Evolutionary conservation across 1,139 yeast genomes (phyloP).

Genomic region (Hanseniaspora gamundiae): DNA sequence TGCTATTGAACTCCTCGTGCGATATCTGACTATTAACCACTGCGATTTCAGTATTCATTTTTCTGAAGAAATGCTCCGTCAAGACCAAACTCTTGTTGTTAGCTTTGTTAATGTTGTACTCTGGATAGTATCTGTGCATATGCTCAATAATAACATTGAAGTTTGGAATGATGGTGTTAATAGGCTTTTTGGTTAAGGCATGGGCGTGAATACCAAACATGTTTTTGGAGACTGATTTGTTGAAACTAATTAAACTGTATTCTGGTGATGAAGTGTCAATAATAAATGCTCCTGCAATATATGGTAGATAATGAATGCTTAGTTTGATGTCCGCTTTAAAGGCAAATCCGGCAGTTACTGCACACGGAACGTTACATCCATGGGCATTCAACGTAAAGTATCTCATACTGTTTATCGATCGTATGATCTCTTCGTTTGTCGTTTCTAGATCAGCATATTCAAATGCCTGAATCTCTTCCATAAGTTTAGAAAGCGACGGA

Average conservation of each 20-base stretch:
- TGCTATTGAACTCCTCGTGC: slow-evolving; percentile 24
- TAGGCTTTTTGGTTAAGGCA: slow-evolving; percentile 38
- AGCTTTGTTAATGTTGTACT: slow-evolving; percentile 23
- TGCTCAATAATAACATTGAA: slow-evolving; percentile 42
- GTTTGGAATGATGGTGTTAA: slow-evolving; percentile 53
- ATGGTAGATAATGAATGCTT: slow-evolving; percentile 66
- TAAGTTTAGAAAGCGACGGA: slow-evolving; percentile 20
- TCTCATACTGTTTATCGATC: slow-evolving; percentile 39
- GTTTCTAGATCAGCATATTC: slow-evolving; percentile 18
- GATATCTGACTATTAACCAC: slow-evolving; percentile 10
- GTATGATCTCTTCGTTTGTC: slow-evolving; percentile 25
- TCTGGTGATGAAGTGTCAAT: slow-evolving; percentile 25
- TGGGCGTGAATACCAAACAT: slow-evolving; percentile 53
- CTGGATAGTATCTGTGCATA: slow-evolving; percentile 35
- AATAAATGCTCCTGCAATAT: slow-evolving; percentile 77
- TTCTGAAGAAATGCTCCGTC: slow-evolving; percentile 84
- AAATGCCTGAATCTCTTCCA: slow-evolving; percentile 22
- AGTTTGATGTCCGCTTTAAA: slow-evolving; percentile 35
- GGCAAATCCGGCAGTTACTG: slow-evolving; percentile 48
- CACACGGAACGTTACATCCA: slow-evolving; percentile 48
- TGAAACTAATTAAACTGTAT: slow-evolving; percentile 32
- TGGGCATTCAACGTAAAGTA: slow-evolving; percentile 48
- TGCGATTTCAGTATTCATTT: slow-evolving; percentile 27
- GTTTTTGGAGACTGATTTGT: slow-evolving; percentile 65
- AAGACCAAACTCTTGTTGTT: slow-evolving; percentile 43